Base-by-base conservation (phyloP, 163 green algal genomes). In the Scenedesmus sp. region DNA sequence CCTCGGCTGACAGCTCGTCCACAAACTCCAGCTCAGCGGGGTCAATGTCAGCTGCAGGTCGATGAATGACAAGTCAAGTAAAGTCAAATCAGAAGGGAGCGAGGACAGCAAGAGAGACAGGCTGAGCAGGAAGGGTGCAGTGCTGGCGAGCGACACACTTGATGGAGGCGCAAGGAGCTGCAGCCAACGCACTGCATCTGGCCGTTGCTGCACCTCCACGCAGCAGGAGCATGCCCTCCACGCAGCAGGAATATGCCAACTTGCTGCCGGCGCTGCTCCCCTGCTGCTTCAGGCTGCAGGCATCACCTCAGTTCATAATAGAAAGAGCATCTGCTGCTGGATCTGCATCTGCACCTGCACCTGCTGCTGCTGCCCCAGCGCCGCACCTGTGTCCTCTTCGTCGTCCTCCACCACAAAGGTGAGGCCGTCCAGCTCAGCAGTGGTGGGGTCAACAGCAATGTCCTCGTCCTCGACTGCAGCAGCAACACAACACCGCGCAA, bases 361-460 rank as follows among this genome's bases (percentile, higher is more conserved):
- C 56, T 15, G 16, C 56, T 34, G 55, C 6, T 54, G 62, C 15
- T 54, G 85, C 86, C 4, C 3, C 86, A 34, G 26, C 86, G 56
- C 15, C 79, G 26, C 55, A 79, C 70, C 70, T 79, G 70, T 79
- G 70, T 79, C 88, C 79, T 86, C 82, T 3, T 86, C 90, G 10
- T 86, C 90, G 10, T 92, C 90, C 57, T 92, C 90, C 1, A 92
- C 70, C 15, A 87, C 15, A 46, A 90, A 90, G 5, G 83, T 86
- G 52, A 92, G n/a, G 55, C 90, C 90, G 26, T 92, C 90, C 52
- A 92, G 13, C 83, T 86, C 83, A 73, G 83, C 90, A 55, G 16
- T 57, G 74, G 60, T 89, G 70, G 90, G 74, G 59, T 92, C 90
- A 12, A 55, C n/a, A 20, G 46, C 70, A 23, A 46, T 46, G 26